These are phyloP conservation scores for Tricholoma hemisulphureum DNA, from an alignment of 768 basidiomycete genomes.

Conservation along the genomic window DNA sequence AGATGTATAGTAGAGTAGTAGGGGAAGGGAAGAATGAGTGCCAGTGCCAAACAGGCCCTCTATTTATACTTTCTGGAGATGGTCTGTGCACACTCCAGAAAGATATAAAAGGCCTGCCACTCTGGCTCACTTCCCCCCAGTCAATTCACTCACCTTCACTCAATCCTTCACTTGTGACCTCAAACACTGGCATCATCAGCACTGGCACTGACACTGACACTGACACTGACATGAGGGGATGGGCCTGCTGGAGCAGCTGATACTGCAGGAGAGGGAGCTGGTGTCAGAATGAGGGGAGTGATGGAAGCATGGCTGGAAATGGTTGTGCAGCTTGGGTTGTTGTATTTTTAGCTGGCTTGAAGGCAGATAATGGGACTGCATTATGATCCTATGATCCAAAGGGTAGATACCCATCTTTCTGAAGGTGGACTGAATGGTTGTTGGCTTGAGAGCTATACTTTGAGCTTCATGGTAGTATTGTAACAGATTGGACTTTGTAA, in stretches of 20 bases:
- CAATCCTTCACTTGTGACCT: too few relatives aligned
- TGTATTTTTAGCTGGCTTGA: neutral
- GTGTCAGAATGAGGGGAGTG: neutral
- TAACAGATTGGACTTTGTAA: constrained; percentile 13
- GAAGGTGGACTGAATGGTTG: constrained; percentile 22
- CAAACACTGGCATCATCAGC: too few relatives aligned
- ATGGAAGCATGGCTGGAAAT: constrained; percentile 16
- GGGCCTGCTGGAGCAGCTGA: neutral
- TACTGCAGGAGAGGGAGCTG: neutral
- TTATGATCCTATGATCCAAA: constrained; percentile 12
- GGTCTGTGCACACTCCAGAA: too few relatives aligned
- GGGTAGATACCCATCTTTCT: constrained; percentile 23
- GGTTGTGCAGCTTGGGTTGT: constrained; percentile 21
- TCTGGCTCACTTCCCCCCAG: too few relatives aligned
- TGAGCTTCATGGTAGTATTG: constrained; percentile 11
- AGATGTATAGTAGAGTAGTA: too few relatives aligned
- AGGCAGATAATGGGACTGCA: constrained; percentile 8
- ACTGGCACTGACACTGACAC: neutral
- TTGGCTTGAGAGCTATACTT: constrained; percentile 10
- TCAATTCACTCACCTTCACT: too few relatives aligned
- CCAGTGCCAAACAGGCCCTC: too few relatives aligned
- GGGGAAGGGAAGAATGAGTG: too few relatives aligned
- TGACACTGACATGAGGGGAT: neutral
- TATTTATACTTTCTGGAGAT: too few relatives aligned
- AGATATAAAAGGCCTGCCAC: too few relatives aligned